Evolutionary conservation across 139 green algal genomes (phyloP), one percentile per base, ranked within the genome.

Genomic region (Coccomyxa sp.): DNA sequence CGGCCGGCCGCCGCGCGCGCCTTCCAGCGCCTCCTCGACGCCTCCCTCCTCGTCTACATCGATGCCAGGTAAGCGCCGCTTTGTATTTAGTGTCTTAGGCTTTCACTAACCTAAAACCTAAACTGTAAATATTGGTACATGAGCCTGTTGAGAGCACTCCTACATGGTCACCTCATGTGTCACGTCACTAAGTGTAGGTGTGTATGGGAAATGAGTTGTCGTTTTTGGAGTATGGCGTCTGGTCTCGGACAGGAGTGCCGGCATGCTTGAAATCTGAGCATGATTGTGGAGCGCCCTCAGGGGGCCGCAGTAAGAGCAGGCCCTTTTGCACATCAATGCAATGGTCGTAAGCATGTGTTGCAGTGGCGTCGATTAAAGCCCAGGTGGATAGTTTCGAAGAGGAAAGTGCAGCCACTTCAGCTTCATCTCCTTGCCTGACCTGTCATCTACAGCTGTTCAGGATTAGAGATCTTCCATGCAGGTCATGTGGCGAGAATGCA

Each of bases 1-100:
- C 79, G 66, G n/a, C 31, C 51, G 21, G 87, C 87, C 0, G 91
- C 87, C 9, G 81, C 81, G 68, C 86, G 88, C 58, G 91, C 89
- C 28, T 94, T 92, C 51, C 85, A 91, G 82, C 81, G 86, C n/a
- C 83, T 95, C 30, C 66, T 92, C 13, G 31, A 76, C 0, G 58
- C 59, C 59, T 82, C 82, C 0, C 82, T 95, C 17, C 15, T 94
- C 21, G 59, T 63, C 7, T 87, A 85, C 58, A 81, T 82, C 0
- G 87, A 86, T 63, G 51, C 74, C 79, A 86, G 84, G 88, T 87
- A 78, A 10, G 79, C 38, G 38, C 38, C 7, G 38, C 38, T 51
- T n/a, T n/a, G 31, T 77, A 63, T 76, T 13, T 77, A 63, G 30
- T 27, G n/a, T 38, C 79, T 59, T 28, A 60, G 21, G n/a, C 45